These are phyloP conservation scores for Psidium friedrichsthalianum DNA, from an alignment of 345 rosid genomes.

Conservation along the genomic window DNA sequence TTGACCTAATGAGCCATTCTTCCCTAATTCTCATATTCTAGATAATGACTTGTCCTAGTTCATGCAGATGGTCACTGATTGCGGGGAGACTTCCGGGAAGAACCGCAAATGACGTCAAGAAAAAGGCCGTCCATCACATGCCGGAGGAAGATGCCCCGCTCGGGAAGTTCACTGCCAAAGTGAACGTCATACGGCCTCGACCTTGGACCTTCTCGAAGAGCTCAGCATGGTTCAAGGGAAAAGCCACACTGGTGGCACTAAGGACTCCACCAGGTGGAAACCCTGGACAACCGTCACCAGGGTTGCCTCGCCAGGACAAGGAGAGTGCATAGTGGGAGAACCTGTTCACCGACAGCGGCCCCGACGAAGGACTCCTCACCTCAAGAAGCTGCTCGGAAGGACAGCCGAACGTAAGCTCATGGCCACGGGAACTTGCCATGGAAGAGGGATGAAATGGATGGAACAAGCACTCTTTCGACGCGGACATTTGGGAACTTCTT, in stretches of 20 bases:
- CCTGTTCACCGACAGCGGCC: neutral
- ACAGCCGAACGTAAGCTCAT: neutral
- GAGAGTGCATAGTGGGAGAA: neutral
- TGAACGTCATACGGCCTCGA: neutral
- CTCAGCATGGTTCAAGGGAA: neutral
- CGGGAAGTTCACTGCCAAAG: neutral
- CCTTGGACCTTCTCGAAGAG: neutral
- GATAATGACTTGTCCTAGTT: neutral
- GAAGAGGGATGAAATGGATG: neutral
- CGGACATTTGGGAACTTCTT: neutral
- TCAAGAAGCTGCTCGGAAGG: neutral
- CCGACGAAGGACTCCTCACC: neutral
- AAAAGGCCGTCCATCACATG: neutral
- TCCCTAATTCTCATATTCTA: neutral
- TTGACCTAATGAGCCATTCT: neutral
- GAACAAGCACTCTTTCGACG: neutral
- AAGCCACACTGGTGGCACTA: neutral
- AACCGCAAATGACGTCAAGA: slow-evolving; percentile 18
- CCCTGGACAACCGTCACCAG: neutral
- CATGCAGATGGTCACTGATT: slow-evolving; percentile 19
- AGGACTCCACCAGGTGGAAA: neutral
- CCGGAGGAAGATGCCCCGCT: neutral
- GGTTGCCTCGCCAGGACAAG: neutral
- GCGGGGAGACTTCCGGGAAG: slow-evolving; percentile 24
- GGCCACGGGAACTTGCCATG: neutral